Conservation (phyloP, 2,329 filamentous ascomycete species). For the Ophiostoma angusticollis region DNA sequence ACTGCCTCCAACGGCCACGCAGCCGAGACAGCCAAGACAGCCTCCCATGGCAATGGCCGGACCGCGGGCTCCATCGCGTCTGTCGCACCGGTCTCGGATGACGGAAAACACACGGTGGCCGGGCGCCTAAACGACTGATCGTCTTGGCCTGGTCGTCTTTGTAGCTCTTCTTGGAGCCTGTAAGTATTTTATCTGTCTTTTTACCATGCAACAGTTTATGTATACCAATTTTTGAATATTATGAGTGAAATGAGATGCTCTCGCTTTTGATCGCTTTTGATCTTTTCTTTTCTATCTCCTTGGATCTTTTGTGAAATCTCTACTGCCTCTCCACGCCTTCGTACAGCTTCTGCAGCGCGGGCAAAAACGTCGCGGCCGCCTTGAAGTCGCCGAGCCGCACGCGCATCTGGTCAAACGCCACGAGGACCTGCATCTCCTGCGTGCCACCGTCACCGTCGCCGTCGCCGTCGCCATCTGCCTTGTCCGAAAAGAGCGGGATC, state of each 20-base stretch:
- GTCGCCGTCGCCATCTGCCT: slow-evolving; percentile 15
- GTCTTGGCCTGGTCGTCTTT: no score
- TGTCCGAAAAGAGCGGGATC: slow-evolving; percentile 34
- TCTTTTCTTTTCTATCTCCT: not conserved
- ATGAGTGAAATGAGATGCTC: not conserved
- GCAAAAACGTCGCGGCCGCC: slow-evolving; percentile 33
- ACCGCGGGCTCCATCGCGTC: not conserved
- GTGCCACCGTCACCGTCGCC: slow-evolving; percentile 20
- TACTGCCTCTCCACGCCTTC: slow-evolving; percentile 6
- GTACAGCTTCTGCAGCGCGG: slow-evolving; percentile 16
- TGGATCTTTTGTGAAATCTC: not conserved
- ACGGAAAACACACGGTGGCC: not conserved
- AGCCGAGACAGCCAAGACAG: no score
- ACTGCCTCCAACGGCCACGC: no score
- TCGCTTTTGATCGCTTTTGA: not conserved
- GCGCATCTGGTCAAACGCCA: slow-evolving; percentile 71
- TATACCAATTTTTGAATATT: not conserved
- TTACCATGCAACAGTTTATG: not conserved
- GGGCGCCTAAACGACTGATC: not conserved
- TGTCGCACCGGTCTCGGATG: no score
- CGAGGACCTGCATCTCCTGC: slow-evolving; percentile 52
- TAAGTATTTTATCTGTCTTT: not conserved
- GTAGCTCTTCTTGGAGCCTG: not conserved
- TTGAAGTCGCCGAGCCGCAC: slow-evolving; percentile 59
- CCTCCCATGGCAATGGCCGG: no score